Evolutionary conservation across 148 eudicot genomes (phyloP).

Genomic region (Amaranthus palmeri): DNA sequence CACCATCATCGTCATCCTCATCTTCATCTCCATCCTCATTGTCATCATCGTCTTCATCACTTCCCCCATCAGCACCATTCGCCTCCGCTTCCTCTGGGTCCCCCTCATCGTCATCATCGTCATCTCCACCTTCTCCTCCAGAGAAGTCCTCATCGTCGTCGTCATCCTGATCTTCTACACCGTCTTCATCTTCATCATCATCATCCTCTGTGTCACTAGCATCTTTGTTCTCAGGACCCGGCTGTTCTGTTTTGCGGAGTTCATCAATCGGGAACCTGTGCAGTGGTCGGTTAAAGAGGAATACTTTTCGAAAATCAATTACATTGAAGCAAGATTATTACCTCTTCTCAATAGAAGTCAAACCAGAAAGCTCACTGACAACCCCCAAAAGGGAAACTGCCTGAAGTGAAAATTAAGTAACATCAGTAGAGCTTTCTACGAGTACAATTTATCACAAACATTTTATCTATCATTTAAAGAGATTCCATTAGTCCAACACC

Average conservation of each 20-base stretch:
- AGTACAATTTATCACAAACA: neutral
- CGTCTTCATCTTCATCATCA: slow-evolving; percentile 33
- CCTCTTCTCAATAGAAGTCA: slow-evolving; percentile 27
- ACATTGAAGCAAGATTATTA: neutral
- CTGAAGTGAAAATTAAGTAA: slow-evolving; percentile 26
- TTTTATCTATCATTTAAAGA: no score
- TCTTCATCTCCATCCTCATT: slow-evolving; percentile 35
- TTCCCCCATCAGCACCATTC: slow-evolving; percentile 37
- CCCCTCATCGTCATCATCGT: slow-evolving; percentile 32
- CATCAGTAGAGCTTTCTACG: neutral
- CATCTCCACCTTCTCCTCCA: slow-evolving; percentile 43
- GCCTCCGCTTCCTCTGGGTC: slow-evolving; percentile 10
- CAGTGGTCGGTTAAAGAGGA: neutral
- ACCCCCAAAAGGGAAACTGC: slow-evolving; percentile 47
- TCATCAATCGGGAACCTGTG: slow-evolving; percentile 44
- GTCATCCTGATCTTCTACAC: slow-evolving; percentile 38
- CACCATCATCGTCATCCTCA: slow-evolving; percentile 22
- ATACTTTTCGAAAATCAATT: no score
- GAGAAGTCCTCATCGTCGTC: slow-evolving; percentile 52
- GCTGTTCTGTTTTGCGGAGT: slow-evolving; percentile 28
- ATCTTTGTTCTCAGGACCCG: slow-evolving; percentile 49
- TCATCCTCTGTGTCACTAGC: slow-evolving; percentile 53
- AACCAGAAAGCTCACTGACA: slow-evolving; percentile 22
- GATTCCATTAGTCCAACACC: no score
- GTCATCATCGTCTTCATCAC: slow-evolving; percentile 37